Evolutionary conservation across 371 early-diverging fungal species (phyloP).

Genomic region (Apophysomyces elegans): DNA sequence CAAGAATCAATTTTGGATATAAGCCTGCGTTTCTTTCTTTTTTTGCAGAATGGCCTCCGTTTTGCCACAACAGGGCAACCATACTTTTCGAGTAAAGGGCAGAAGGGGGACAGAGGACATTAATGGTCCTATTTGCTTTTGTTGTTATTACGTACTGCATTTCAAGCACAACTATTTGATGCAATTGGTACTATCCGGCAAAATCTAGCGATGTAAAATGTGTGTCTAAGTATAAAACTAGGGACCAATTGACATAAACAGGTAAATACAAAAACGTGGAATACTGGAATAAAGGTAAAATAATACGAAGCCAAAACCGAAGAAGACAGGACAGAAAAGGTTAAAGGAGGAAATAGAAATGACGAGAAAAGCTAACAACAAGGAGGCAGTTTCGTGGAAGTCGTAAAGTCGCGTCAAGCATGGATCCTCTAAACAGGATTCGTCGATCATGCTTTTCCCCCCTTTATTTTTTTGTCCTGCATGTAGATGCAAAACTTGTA

Average conservation of each 20-base stretch:
- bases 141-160: conserved; percentile 2
- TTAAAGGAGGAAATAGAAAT: not conserved
- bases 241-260: conserved; percentile 9
- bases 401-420: conserved; percentile 1
- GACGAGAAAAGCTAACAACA: conserved; percentile 10
- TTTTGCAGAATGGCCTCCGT: not conserved
- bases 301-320: not conserved
- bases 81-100: not conserved
- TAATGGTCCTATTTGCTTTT: not conserved
- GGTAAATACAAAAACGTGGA: conserved; percentile 4
- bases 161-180: not conserved
- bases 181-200: not conserved
- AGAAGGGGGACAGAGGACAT: not conserved
- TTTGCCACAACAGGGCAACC: not conserved
- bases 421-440: conserved; percentile 7
- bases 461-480: conserved; percentile 3
- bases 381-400: conserved; percentile 1
- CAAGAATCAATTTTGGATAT: not conserved
- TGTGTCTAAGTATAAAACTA: not conserved
- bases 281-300: not conserved
- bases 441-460: conserved; percentile 3
- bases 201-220: not conserved
- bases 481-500: conserved; percentile 9
- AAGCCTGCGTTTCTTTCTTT: not conserved
- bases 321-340: not conserved